These are phyloP conservation scores for Leptosphaerulina australis DNA, from an alignment of 2,329 filamentous ascomycete genomes.

Conservation along the genomic window DNA sequence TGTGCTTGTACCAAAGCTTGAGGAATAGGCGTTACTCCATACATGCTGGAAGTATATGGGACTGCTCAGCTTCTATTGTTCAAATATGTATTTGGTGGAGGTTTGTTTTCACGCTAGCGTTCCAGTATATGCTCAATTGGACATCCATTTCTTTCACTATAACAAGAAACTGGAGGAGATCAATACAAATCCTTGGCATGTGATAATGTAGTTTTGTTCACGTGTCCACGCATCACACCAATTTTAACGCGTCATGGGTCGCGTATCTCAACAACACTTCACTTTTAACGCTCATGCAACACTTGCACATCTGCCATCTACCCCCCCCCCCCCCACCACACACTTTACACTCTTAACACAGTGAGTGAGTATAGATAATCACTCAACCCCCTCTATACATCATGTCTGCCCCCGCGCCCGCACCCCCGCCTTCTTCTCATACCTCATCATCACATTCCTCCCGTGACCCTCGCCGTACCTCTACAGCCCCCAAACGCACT, in stretches of 20 bases:
- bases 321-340: not conserved
- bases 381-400: no score
- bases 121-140: not conserved
- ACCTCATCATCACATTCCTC: no score
- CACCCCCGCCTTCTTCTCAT: no score
- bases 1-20: not conserved
- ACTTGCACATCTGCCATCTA: not conserved
- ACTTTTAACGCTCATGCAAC: not conserved
- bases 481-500: constrained; percentile 43
- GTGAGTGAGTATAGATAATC: no score
- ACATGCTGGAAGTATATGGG: constrained; percentile 3
- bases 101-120: not conserved
- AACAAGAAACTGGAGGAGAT: no score
- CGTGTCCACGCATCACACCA: constrained; percentile 12
- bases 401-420: constrained; percentile 33
- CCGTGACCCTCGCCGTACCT: constrained; percentile 37
- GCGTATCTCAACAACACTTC: constrained; percentile 2
- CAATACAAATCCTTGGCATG: not conserved
- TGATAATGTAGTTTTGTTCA: constrained; percentile 3
- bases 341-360: no score
- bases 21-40: not conserved
- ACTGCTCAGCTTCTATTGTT: constrained; percentile 1
- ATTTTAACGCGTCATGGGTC: constrained; percentile 1
- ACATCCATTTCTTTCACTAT: no score
- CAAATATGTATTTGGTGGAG: not conserved